Base-by-base conservation (phyloP, 371 early-diverging fungal species). In the Nosema muscidifuracis region DNA sequence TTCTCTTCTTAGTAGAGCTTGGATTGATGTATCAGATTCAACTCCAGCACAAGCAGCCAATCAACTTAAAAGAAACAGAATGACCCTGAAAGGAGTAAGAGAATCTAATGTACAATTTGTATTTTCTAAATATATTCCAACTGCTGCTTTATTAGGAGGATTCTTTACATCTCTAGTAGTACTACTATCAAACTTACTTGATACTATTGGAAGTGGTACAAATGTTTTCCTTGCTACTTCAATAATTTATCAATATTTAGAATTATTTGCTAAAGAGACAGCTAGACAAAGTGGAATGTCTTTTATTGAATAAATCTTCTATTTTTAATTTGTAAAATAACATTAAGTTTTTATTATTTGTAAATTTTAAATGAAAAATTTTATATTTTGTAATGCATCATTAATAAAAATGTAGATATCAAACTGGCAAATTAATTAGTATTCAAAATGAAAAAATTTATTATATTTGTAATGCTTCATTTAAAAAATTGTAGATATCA, bases 151-250 rank as follows among this genome's bases (percentile, higher is more conserved):
- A 89, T 60, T 89, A 93, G 95, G 98, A 77, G 99, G 99, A 61
- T 88, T 95, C 31, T 87, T 89, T 77, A 90, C 97, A 75, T 99
- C 94, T 65, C 87, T 90, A 7, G 86, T 99, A 71, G 89, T 92
- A 34, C 89, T 96, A 30, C 81, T 89, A 67, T 94, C 95, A 56
- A 95, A 98, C 85, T 86, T 98, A 75, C 58, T 84, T 53, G 86
- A 87, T 62, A 87, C 88, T 28, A 87, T 97, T 84, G 99, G 99
- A 34, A 92, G 94, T 50, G 99, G 99, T 38, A 94, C 96, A 40
- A 98, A 98, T 87, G 97, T 99, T 74, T 86, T 99, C 81, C 83
- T 99, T 70, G 92, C 94, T 65, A 97, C 95, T 33, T 95, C 95
- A 60, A 96, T 96, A 76, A 94, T 99, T 81, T 95, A 95, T 87